These are phyloP conservation scores for Ligustrum vulgare DNA, from an alignment of 257 asterid species.

Conservation along the genomic window DNA sequence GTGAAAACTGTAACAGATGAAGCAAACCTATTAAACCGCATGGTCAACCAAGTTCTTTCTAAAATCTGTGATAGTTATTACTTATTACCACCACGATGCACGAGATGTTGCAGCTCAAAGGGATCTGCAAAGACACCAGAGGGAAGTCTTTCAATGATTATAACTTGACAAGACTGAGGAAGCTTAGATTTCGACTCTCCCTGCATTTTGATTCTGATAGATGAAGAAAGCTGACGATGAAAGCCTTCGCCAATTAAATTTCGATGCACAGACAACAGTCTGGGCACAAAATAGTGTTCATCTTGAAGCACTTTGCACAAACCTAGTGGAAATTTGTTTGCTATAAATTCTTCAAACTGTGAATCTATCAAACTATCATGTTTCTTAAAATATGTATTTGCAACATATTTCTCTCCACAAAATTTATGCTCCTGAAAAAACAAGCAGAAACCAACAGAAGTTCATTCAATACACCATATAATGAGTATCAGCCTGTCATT, in stretches of 20 bases:
- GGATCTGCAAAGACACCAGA: conserved; percentile 89
- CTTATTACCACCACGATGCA: conserved; percentile 65
- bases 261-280: conserved; percentile 31
- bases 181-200: conserved; percentile 29
- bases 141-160: conserved; percentile 73
- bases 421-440: conserved; percentile 39
- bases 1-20: conserved; percentile 46
- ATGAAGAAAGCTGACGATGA: conserved; percentile 65
- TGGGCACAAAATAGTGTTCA: conserved; percentile 28
- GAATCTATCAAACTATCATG: conserved; percentile 38
- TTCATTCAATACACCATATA: conserved; percentile 6
- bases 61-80: background rate
- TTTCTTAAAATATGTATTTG: conserved; percentile 50
- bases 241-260: conserved; percentile 83
- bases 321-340: conserved; percentile 38
- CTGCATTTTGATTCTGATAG: conserved; percentile 43
- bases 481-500: background rate
- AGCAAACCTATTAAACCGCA: conserved; percentile 10
- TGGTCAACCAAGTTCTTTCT: background rate
- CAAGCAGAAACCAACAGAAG: conserved; percentile 7
- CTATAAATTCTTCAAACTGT: conserved; percentile 44
- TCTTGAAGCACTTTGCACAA: conserved; percentile 36
- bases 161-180: conserved; percentile 44
- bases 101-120: conserved; percentile 85
- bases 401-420: conserved; percentile 38